phyloP scores from a whole-genome alignment of 2,329 filamentous ascomycete species.

The Apiospora hydei region DNA sequence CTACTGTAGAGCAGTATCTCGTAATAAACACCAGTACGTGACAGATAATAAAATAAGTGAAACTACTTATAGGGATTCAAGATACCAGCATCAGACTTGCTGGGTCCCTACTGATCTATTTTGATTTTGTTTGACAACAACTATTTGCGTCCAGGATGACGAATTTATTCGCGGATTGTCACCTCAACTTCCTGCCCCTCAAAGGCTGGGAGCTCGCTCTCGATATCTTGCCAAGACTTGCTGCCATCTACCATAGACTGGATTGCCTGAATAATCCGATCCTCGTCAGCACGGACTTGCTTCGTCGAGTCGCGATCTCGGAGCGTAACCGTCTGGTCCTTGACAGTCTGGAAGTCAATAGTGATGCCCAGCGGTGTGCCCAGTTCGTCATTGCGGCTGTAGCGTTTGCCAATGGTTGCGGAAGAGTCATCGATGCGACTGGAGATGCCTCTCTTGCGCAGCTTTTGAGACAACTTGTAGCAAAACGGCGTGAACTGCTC shows the following conservation, averaged over 20 bases:
- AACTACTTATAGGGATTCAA: constrained; percentile 29
- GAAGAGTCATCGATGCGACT: constrained; percentile 90
- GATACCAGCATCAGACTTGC: constrained; percentile 25
- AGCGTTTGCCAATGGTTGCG: constrained; percentile 93
- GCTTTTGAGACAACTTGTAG: constrained; percentile 74
- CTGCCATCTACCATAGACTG: constrained; percentile 55
- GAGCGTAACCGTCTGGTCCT: constrained; percentile 86
- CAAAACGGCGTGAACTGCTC: constrained; percentile 81
- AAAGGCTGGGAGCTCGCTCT: constrained; percentile 82
- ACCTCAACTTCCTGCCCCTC: constrained; percentile 74
- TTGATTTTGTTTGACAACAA: constrained; percentile 10
- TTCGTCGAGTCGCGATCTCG: constrained; percentile 89
- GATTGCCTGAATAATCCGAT: constrained; percentile 78
- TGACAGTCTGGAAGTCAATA: constrained; percentile 92
- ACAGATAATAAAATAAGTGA: constrained; percentile 28
- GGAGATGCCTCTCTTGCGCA: constrained; percentile 79
- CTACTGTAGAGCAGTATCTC: not conserved
- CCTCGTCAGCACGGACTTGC: constrained; percentile 85
- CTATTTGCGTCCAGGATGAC: not conserved
- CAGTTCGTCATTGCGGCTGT: constrained; percentile 92
- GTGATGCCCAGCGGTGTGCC: constrained; percentile 95
- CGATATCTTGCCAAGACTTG: constrained; percentile 73
- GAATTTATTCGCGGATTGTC: constrained; percentile 40
- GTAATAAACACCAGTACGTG: not conserved
- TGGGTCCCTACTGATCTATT: constrained; percentile 1